Evolutionary conservation across 495 filamentous ascomycete genomes (phyloP).

Genomic region (Aspergillus egyptiacus): DNA sequence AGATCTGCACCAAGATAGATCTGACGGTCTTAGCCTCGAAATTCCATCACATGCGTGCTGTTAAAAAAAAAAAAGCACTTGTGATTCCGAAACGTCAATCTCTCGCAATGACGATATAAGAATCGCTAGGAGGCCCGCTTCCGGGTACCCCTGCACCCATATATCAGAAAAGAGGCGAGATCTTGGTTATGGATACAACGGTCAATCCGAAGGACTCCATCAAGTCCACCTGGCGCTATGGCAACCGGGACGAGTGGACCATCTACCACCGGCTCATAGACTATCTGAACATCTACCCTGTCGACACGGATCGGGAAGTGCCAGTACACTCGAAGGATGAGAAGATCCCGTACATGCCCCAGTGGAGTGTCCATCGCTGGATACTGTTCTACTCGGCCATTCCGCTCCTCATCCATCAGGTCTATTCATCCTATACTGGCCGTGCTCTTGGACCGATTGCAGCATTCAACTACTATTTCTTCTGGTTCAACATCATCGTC

Average conservation of each 20-base stretch:
- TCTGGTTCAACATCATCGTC: conserved; percentile 28
- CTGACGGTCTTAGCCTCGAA: background rate
- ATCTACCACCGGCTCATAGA: conserved; percentile 32
- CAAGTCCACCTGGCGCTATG: conserved; percentile 38
- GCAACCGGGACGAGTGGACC: conserved; percentile 31
- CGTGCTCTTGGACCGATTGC: conserved; percentile 26
- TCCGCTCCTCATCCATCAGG: conserved; percentile 33
- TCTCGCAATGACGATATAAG: conserved; percentile 8
- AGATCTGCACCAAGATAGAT: conserved; percentile 10
- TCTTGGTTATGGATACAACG: conserved; percentile 22
- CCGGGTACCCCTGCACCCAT: too few species aligned
- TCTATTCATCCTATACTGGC: conserved; percentile 27
- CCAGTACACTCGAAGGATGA: conserved; percentile 35
- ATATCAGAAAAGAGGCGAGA: background rate
- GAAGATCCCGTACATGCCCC: conserved; percentile 33
- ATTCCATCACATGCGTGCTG: conserved; percentile 6
- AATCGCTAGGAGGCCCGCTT: background rate
- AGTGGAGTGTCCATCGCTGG: conserved; percentile 36
- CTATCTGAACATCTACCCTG: conserved; percentile 30
- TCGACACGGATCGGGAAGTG: conserved; percentile 27
- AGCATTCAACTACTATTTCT: conserved; percentile 35
- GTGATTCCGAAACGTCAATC: conserved; percentile 9
- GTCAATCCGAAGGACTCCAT: conserved; percentile 37
- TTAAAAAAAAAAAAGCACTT: too few species aligned
- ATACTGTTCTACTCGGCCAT: conserved; percentile 34